Percentiles rank a stretch among this genome's conserved stretches.
Evolutionary conservation across 2,329 filamentous ascomycete species (phyloP).

Genomic region (Seiridium cupressi): DNA sequence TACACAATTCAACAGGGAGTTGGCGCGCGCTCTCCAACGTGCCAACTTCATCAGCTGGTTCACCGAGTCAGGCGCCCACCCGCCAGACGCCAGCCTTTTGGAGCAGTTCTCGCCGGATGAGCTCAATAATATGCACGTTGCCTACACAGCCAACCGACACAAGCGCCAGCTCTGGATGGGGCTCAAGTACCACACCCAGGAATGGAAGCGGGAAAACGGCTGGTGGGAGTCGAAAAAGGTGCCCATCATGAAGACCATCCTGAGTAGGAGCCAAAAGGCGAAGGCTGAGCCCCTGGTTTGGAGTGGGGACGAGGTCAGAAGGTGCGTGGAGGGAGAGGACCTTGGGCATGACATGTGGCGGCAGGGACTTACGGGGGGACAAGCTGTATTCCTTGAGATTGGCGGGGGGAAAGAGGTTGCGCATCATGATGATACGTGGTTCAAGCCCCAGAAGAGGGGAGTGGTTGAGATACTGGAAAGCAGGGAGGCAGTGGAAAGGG

Average conservation of each 20-base stretch:
- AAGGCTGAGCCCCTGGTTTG: not conserved
- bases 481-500: not conserved
- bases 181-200: not conserved
- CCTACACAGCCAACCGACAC: not conserved
- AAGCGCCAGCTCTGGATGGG: slow-evolving; percentile 5
- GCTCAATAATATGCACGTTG: not conserved
- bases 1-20: not conserved
- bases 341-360: not conserved
- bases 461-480: not conserved
- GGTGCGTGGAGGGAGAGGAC: not conserved
- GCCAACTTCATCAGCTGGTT: slow-evolving; percentile 1
- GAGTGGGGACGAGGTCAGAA: not conserved
- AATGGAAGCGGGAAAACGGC: not conserved
- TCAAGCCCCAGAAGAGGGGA: not conserved
- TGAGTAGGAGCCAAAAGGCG: not conserved
- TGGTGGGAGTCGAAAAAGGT: not conserved
- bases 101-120: slow-evolving; percentile 1
- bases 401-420: not conserved
- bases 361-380: not conserved
- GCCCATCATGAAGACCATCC: not conserved
- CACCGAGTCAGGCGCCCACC: not conserved
- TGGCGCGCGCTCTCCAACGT: not conserved
- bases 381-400: not conserved
- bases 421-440: not conserved
- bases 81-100: not conserved